phyloP scores from a whole-genome alignment of 768 basidiomycete species.

The Krasilnikovozyma curviuscula region DNA sequence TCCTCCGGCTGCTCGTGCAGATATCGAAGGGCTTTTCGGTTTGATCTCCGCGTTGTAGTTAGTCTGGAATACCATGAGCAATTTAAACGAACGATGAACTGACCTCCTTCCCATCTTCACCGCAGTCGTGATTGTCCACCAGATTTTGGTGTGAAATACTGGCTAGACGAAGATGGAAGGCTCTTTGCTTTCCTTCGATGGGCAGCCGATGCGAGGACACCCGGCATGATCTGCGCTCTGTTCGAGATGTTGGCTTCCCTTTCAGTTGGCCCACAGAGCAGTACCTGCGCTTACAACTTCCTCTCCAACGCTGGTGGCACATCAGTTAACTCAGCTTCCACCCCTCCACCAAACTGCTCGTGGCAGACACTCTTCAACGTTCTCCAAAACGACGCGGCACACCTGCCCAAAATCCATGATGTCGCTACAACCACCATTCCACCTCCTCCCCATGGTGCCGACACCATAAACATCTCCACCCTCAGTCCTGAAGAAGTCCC shows the following conservation, averaged over 20 bases:
- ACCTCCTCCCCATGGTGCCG: neutral
- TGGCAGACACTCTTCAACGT: constrained; percentile 59
- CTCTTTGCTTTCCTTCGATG: constrained; percentile 66
- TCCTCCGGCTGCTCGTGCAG: constrained; percentile 43
- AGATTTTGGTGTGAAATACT: constrained; percentile 67
- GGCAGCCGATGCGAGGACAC: constrained; percentile 59
- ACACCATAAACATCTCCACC: constrained; percentile 21
- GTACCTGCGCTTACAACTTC: constrained; percentile 74
- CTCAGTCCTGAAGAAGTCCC: constrained; percentile 49
- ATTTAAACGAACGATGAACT: no score
- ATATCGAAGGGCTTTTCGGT: constrained; percentile 68
- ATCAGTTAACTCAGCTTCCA: constrained; percentile 23
- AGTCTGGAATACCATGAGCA: no score
- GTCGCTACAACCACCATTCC: neutral
- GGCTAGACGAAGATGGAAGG: constrained; percentile 43
- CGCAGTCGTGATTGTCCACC: constrained; percentile 54
- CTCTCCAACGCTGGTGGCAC: constrained; percentile 44
- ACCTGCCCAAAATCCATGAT: constrained; percentile 33
- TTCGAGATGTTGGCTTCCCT: constrained; percentile 79
- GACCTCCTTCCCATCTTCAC: no score
- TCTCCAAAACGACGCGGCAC: constrained; percentile 52
- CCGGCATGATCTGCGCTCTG: constrained; percentile 53
- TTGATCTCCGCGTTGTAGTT: no score
- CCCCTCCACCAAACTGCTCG: constrained; percentile 33
- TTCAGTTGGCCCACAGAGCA: constrained; percentile 63